phyloP scores from a whole-genome alignment of 306 rosid species.

The cucumber (Cucumis sativus) region DNA sequence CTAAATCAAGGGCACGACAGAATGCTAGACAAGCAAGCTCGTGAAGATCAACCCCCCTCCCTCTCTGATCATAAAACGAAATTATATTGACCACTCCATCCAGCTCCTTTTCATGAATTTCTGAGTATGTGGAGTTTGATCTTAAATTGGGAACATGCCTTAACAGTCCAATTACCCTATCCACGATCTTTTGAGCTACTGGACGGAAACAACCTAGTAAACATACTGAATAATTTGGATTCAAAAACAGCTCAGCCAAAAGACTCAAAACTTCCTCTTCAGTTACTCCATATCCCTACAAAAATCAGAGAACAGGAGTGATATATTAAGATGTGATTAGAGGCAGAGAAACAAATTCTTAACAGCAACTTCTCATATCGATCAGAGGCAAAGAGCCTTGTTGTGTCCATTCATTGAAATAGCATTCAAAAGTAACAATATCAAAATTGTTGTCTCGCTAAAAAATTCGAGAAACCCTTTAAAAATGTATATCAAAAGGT shows the following conservation, averaged over 20 bases:
- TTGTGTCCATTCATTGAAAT: background rate
- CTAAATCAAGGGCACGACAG: constrained; percentile 65
- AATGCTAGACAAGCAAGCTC: constrained; percentile 77
- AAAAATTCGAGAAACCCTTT: background rate
- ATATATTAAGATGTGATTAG: background rate
- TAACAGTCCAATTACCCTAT: constrained; percentile 43
- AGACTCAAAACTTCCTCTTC: constrained; percentile 51
- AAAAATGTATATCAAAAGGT: background rate
- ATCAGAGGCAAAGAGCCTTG: background rate
- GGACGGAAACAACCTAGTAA: constrained; percentile 70
- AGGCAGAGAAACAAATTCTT: background rate
- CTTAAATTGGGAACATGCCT: constrained; percentile 45
- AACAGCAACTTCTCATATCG: background rate
- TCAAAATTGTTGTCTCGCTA: background rate
- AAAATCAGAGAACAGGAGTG: background rate
- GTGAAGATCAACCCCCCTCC: constrained; percentile 76
- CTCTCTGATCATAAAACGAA: constrained; percentile 29
- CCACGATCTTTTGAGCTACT: constrained; percentile 31
- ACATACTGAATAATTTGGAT: constrained; percentile 52
- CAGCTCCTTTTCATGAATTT: constrained; percentile 16
- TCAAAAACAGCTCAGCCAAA: constrained; percentile 52
- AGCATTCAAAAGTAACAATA: background rate
- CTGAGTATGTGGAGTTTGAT: constrained; percentile 23
- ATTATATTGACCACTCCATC: constrained; percentile 33
- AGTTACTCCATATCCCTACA: constrained; percentile 36